Conservation (phyloP, 2,329 filamentous ascomycete genomes). For the Daldinia sp. region DNA sequence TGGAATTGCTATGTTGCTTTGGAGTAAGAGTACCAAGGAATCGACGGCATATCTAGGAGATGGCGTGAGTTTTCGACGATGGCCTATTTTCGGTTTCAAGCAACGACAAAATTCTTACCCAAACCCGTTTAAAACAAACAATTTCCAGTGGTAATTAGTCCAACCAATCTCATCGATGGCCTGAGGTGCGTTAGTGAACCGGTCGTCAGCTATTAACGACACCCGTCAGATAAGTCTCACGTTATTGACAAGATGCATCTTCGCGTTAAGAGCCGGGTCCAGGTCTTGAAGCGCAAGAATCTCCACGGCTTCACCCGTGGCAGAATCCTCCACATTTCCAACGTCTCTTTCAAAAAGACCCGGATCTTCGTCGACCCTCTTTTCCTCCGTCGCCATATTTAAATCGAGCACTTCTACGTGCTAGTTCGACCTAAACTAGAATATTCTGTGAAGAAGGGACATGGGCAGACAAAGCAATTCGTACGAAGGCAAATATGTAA, state of each 20-base stretch:
- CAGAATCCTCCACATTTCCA: slow-evolving; percentile 25
- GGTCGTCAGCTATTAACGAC: not conserved
- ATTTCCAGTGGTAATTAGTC: slow-evolving; percentile 63
- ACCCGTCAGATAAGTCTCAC: slow-evolving; percentile 54
- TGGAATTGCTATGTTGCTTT: slow-evolving; percentile 70
- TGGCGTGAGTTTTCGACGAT: slow-evolving; percentile 20
- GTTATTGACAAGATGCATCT: slow-evolving; percentile 78
- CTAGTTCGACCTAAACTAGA: slow-evolving; percentile 1
- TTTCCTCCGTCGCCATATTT: slow-evolving; percentile 26
- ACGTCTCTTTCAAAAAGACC: slow-evolving; percentile 33
- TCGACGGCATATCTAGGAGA: slow-evolving; percentile 66
- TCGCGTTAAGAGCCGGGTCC: slow-evolving; percentile 72
- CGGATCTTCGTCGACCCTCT: slow-evolving; percentile 15
- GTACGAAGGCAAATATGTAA: not conserved
- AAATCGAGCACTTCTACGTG: not conserved
- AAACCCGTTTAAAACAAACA: slow-evolving; percentile 72
- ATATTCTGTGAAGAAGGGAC: not conserved
- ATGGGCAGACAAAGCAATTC: not conserved
- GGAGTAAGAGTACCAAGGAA: slow-evolving; percentile 68
- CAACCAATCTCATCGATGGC: slow-evolving; percentile 53
- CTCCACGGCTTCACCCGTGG: slow-evolving; percentile 56
- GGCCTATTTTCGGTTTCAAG: not conserved
- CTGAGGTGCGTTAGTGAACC: slow-evolving; percentile 33
- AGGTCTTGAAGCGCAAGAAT: slow-evolving; percentile 68
- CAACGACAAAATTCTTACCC: slow-evolving; percentile 54